phyloP scores from a whole-genome alignment of 2,329 filamentous ascomycete genomes.

The Trematosphaeria pertusa region DNA sequence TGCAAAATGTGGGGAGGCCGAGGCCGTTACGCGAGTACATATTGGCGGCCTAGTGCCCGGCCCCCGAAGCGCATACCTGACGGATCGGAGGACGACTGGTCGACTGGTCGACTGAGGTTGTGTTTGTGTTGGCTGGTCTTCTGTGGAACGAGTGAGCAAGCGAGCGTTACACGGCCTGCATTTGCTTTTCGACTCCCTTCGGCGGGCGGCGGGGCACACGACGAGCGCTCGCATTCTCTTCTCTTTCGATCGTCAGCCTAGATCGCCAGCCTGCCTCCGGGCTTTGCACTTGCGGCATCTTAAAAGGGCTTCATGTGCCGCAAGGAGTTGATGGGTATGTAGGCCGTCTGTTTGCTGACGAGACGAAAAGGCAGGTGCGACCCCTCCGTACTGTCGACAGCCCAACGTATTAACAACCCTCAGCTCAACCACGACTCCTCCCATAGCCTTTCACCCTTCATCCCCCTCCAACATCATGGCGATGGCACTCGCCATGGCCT shows the following conservation, averaged over 20 bases:
- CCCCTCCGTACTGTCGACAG: background rate
- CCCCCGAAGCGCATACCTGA: too few species aligned
- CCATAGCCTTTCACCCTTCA: too few species aligned
- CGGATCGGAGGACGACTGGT: background rate
- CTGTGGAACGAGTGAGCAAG: background rate
- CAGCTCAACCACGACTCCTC: background rate
- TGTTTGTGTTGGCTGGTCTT: background rate
- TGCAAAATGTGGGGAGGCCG: background rate
- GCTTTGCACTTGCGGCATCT: too few species aligned
- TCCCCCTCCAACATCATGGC: too few species aligned
- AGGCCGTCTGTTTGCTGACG: too few species aligned
- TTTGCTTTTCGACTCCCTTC: background rate
- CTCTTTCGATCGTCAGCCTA: too few species aligned
- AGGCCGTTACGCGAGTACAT: background rate
- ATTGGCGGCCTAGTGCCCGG: background rate
- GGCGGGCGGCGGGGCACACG: too few species aligned
- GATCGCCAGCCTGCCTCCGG: too few species aligned
- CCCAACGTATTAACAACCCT: background rate
- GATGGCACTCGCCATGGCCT: conserved; percentile 1
- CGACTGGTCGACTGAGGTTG: background rate
- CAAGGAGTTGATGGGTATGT: too few species aligned
- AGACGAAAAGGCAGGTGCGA: too few species aligned
- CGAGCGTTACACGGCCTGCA: background rate
- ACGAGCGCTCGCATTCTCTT: too few species aligned
- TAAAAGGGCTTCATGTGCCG: too few species aligned